A percentile compares a stretch with the other conserved stretches of the same genome.
These are phyloP conservation scores for Ogataea wickerhamii DNA, from an alignment of 805 yeast species.

Conservation along the genomic window DNA sequence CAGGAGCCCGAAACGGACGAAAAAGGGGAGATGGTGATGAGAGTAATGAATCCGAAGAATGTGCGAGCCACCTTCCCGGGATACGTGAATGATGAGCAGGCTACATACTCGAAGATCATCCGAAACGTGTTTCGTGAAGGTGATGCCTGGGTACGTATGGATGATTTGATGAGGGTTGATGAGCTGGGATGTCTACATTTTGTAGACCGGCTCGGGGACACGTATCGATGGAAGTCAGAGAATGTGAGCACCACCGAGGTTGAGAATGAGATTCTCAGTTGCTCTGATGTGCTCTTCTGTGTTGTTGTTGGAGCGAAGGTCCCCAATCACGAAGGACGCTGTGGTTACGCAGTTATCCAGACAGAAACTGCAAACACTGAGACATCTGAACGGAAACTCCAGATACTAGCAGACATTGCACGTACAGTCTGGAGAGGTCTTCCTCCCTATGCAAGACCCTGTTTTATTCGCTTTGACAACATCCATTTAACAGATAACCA, in stretches of 20 bases:
- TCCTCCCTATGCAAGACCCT: slow-evolving; percentile 85
- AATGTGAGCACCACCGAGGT: slow-evolving; percentile 93
- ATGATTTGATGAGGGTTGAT: slow-evolving; percentile 75
- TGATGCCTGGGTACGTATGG: slow-evolving; percentile 88
- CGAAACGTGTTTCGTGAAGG: slow-evolving; percentile 76
- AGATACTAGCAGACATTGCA: slow-evolving; percentile 39
- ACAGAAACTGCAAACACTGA: slow-evolving; percentile 34
- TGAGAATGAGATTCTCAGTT: slow-evolving; percentile 61
- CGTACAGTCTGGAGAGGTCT: slow-evolving; percentile 39
- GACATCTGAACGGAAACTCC: slow-evolving; percentile 22
- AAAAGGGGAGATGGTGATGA: slow-evolving; percentile 87
- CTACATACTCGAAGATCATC: slow-evolving; percentile 72
- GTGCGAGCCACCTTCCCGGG: slow-evolving; percentile 85
- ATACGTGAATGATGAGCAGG: slow-evolving; percentile 73
- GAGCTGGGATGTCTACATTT: slow-evolving; percentile 69
- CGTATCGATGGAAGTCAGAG: slow-evolving; percentile 95
- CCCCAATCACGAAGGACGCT: slow-evolving; percentile 89
- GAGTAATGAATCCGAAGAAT: slow-evolving; percentile 55
- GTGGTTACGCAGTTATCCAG: slow-evolving; percentile 82
- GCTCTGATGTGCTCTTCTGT: slow-evolving; percentile 51
- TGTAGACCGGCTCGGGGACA: slow-evolving; percentile 91
- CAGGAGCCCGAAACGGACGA: slow-evolving; percentile 51
- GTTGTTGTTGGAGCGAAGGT: slow-evolving; percentile 87
- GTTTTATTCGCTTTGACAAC: slow-evolving; percentile 66
- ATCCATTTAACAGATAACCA: slow-evolving; percentile 76